phyloP scores from a whole-genome alignment of 2,329 filamentous ascomycete genomes.

The Tolypocladium amazonense region DNA sequence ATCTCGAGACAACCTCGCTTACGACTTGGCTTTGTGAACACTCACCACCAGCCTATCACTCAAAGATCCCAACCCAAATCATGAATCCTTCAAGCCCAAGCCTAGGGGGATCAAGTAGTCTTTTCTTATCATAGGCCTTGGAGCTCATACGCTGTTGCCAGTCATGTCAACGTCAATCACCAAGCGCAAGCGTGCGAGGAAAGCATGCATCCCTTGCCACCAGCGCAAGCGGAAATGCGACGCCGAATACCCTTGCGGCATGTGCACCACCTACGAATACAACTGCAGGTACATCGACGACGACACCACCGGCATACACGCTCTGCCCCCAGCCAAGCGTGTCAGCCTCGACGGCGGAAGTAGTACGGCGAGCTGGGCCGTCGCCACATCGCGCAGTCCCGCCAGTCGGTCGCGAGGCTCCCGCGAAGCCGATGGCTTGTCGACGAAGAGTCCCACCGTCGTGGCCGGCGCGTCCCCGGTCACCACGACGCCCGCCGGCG shows the following conservation, averaged over 20 bases:
- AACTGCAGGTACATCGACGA: constrained; percentile 8
- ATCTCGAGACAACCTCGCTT: no score
- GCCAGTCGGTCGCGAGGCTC: neutral
- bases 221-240: constrained; percentile 15
- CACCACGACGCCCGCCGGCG: neutral
- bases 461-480: neutral
- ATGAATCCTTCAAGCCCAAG: no score
- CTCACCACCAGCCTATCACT: no score
- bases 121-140: neutral
- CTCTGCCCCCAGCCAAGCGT: constrained; percentile 1
- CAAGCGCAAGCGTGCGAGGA: constrained; percentile 10
- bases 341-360: constrained; percentile 2
- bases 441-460: constrained; percentile 1
- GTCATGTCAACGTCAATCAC: constrained; percentile 4
- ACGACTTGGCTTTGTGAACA: no score
- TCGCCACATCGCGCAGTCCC: neutral
- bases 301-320: neutral
- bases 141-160: neutral
- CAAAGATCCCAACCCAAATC: no score
- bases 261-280: constrained; percentile 12
- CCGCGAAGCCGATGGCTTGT: constrained; percentile 4
- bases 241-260: constrained; percentile 9
- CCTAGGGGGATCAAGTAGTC: no score
- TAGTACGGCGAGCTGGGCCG: neutral
- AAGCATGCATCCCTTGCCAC: constrained; percentile 12